phyloP scores from a whole-genome alignment of 2,329 filamentous ascomycete species.

The Grosmannia serpens region DNA sequence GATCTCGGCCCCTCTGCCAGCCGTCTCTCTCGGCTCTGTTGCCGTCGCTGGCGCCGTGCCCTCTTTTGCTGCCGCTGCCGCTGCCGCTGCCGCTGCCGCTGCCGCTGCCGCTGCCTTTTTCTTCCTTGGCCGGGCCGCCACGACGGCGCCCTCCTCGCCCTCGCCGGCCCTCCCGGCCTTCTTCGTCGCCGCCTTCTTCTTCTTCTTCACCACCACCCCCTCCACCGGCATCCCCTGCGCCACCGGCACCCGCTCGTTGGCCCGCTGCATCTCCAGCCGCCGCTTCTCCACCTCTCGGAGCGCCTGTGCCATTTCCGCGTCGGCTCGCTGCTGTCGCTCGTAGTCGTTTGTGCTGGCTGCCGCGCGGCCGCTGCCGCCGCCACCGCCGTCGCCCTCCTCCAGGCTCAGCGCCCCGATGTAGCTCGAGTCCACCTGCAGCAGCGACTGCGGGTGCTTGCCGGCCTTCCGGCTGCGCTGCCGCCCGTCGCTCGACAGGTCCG shows the following conservation, averaged over 20 bases:
- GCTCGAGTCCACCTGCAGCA: constrained; percentile 81
- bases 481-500: constrained; percentile 31
- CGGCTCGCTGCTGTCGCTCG: constrained; percentile 61
- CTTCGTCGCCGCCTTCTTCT: constrained; percentile 49
- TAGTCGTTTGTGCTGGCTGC: constrained; percentile 33
- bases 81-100: background rate
- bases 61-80: background rate
- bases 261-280: constrained; percentile 78
- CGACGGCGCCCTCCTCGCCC: constrained; percentile 21
- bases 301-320: constrained; percentile 79
- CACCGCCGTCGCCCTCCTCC: constrained; percentile 33
- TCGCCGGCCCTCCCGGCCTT: constrained; percentile 47
- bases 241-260: constrained; percentile 62
- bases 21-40: constrained; percentile 37
- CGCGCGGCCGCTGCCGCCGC: constrained; percentile 8
- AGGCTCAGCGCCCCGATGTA: constrained; percentile 64
- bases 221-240: constrained; percentile 56
- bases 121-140: constrained; percentile 53
- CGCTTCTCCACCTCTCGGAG: constrained; percentile 81
- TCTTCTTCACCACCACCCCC: constrained; percentile 55
- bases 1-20: constrained; percentile 21
- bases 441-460: constrained; percentile 38
- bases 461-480: constrained; percentile 28
- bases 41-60: background rate
- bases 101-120: constrained; percentile 26